Base-by-base conservation (phyloP, 768 basidiomycete species). In the Russula griseocarnosa region DNA sequence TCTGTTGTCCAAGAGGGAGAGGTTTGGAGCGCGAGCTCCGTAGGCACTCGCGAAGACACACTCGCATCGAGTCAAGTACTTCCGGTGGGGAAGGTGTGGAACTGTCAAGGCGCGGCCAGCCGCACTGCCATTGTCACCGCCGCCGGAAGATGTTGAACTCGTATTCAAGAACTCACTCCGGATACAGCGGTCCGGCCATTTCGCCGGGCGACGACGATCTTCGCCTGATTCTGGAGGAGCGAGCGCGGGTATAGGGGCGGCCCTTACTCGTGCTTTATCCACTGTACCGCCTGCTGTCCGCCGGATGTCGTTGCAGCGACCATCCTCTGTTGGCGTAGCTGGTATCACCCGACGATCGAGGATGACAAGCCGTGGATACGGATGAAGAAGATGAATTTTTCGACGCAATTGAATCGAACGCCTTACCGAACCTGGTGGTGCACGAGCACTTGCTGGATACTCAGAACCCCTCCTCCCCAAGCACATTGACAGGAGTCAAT, bases 351-450 rank as follows among this genome's bases (percentile, higher is more conserved):
- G 40, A 4, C 59, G 13, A 40, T 14, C 44, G 60, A 74, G 18
- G 79, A 78, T 11, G 75, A 75, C 1, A 72, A 1, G 52, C 58
- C 1, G 69, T 70, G 24, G 82, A 82, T 60, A 88, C 87, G 1
- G 89, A 90, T 69, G 90, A 92, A 49, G 90, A 94, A 71, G 96
- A 98, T 75, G 94, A 98, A 74, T 98, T 98, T 75, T 98, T 96
- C 72, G 96, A 98, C 73, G 95, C 96, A 34, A 94, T 98, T 70
- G 95, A 98, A 71, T 75, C 85, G 18, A 88, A 88, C 53, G 85
- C 79, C 47, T 76, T 95, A 0, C 90, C 91, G 5, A 91, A 88
- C 70, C 78, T 95, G 18, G 75, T 88, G 30, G 80, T 95, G 20
- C 82, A 84, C 55, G 81, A 86, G 79, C 82, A 14, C 79, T 92